A percentile compares a stretch with the other conserved stretches of the same genome.
phyloP scores from a whole-genome alignment of 179 eudicot genomes.

The Beta macrorhiza region DNA sequence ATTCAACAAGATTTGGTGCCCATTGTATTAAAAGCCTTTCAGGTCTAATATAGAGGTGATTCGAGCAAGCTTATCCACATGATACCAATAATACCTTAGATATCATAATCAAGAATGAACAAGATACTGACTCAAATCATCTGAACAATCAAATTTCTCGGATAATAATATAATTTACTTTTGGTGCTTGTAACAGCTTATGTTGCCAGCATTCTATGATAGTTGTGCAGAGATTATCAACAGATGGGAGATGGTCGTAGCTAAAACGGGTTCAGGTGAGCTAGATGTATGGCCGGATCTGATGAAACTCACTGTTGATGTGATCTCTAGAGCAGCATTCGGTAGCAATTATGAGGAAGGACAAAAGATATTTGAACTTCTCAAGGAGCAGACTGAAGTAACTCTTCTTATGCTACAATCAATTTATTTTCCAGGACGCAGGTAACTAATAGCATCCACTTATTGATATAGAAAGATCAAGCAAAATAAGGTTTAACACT shows the following conservation, averaged over 20 bases:
- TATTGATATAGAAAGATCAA: neutral
- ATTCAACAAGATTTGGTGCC: too few species aligned
- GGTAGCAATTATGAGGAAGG: constrained; percentile 35
- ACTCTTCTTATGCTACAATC: constrained; percentile 28
- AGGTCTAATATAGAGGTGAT: neutral
- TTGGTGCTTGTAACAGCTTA: constrained; percentile 27
- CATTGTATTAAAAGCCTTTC: too few species aligned
- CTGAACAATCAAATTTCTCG: neutral
- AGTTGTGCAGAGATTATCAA: constrained; percentile 29
- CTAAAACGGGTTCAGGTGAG: constrained; percentile 26
- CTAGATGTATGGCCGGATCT: constrained; percentile 27
- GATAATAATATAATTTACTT: neutral
- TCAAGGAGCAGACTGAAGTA: constrained; percentile 20
- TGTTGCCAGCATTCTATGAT: constrained; percentile 34
- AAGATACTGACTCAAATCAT: neutral
- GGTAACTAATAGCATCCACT: constrained; percentile 9
- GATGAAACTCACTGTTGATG: constrained; percentile 25
- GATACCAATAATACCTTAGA: too few species aligned
- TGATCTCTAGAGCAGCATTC: constrained; percentile 38
- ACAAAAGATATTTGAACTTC: constrained; percentile 27
- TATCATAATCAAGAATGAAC: neutral
- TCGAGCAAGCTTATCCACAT: neutral
- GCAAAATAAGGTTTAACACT: neutral
- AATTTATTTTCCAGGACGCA: constrained; percentile 29
- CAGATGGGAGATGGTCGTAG: constrained; percentile 27